Evolutionary conservation across 176 grass and related monocot species (phyloP).

Genomic region (Neostapfia colusana): DNA sequence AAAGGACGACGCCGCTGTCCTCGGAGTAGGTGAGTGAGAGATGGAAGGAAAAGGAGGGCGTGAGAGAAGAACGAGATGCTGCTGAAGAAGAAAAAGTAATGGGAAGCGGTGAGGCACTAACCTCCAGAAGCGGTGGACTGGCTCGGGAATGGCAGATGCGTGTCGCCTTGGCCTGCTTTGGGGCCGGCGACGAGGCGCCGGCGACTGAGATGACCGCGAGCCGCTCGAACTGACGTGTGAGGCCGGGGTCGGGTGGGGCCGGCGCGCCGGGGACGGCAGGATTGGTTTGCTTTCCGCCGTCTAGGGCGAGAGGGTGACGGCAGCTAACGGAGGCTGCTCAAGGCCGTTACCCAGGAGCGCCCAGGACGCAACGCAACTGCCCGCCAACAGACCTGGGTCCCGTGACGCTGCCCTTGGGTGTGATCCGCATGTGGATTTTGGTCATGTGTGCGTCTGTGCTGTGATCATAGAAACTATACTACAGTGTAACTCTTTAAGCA

Average conservation of each 20-base stretch:
- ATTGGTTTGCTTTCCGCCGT: background rate
- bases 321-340: background rate
- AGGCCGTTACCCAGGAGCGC: background rate
- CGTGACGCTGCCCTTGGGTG: background rate
- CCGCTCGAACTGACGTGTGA: background rate
- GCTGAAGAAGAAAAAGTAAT: background rate
- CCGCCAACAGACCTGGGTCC: constrained; percentile 1
- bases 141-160: constrained; percentile 11
- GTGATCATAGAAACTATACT: too few species aligned
- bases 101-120: background rate
- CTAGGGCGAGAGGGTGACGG: background rate
- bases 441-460: too few species aligned
- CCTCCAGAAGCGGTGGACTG: constrained; percentile 20
- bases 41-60: background rate
- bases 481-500: too few species aligned
- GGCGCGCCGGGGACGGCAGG: background rate
- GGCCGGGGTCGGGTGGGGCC: background rate
- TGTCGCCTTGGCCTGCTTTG: background rate
- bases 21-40: background rate
- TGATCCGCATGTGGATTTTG: background rate
- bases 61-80: background rate
- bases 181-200: background rate
- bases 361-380: background rate
- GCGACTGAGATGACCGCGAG: background rate
- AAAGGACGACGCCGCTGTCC: background rate